Base-by-base conservation (phyloP, 164 flowering plant species). In the Nymphaea thermarum region DNA sequence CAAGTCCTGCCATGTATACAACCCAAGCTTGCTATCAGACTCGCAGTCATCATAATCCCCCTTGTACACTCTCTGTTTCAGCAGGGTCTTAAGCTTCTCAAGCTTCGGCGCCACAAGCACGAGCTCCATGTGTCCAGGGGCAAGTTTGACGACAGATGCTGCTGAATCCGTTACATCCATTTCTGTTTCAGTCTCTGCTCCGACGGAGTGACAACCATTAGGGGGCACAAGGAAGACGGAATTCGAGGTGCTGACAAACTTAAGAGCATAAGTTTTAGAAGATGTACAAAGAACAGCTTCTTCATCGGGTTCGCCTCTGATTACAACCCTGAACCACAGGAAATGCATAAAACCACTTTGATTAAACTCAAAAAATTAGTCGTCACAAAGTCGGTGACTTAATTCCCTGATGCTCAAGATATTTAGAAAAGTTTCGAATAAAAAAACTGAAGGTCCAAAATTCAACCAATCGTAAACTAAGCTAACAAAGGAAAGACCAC, bases 221-320 rank as follows among this genome's bases (percentile, higher is more conserved):
- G 95, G 90, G 17, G 99, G 97, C 62, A 91, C 72, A 45, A 94
- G 89, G 60, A 87, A 79, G 6, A 84, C 83, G 42, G 97, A 88
- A 76, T 94, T 94, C 44, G 99, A 91, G 57, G 78, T 91, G 65
- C 90, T 91, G 43, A 91, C 96, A 67, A 81, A 91, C 68, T 94
- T 94, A 57, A 94, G 73, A 3, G 86, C 86, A 66, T 84, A 94
- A 17, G 99, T 94, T 67, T 85, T 85, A 1, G 92, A 82, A 3
- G 76, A 68, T n/a, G 97, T 91, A 74, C 97, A 94, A 43, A 94
- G 83, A 65, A 91, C 93, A 3, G 97, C 93, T 43, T 94, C 96
- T 74, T 91, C 98, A 67, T 85, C 82, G 1, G 80, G 77, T 60
- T 88, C 77, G 65, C 97, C 98, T 81, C 97, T 78, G 44, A 94